Evolutionary conservation across 2,329 filamentous ascomycete genomes (phyloP), one percentile per base, ranked within the genome.

Genomic region (Epichloe baconii): DNA sequence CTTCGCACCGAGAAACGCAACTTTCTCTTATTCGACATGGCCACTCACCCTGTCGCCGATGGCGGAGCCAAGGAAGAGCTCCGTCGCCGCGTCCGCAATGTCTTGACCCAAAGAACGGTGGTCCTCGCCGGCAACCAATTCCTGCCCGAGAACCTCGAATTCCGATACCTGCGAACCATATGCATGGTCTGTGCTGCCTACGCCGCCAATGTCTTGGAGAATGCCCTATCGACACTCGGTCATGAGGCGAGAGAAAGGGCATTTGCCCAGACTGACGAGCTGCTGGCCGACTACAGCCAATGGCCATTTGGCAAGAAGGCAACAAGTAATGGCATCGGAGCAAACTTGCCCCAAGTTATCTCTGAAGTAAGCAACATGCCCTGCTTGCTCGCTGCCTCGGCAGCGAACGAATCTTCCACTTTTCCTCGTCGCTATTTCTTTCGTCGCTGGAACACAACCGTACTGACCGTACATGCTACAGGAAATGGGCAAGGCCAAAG

Each of bases 21-120:
- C 76, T 98, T 98, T 74, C 80, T 98, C 57, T 86, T 98, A 57
- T 98, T 98, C 75, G 93, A 98, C 73, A 98, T 98, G 93, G 93
- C 93, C 52, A 98, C 93, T 57, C 93, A 98, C 68, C 93, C 93
- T 42, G 90, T 98, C 53, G 91, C 89, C 57, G 93, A 98, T 63
- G 86, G 89, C 58, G 91, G 88, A 63, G 93, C 93, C 63, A 98
- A 98, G 74, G 93, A 97, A 64, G 93, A 98, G 73, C 93, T 98
- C 63, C 82, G 93, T 62, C 83, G 87, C 65, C 85, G 93, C 61
- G 91, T 97, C 58, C 85, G 91, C 65, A 95, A 87, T 66, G 82
- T 97, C 54, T 83, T 96, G 58, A 96, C 88, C 54, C 89, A 90
- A 71, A 85, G 93, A 62, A 98, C 93, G 48, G 87, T 97, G 54